Percentiles rank a stretch among this genome's conserved stretches.
phyloP scores from a whole-genome alignment of 2,329 filamentous ascomycete genomes.

The Aspergillus uvarum region DNA sequence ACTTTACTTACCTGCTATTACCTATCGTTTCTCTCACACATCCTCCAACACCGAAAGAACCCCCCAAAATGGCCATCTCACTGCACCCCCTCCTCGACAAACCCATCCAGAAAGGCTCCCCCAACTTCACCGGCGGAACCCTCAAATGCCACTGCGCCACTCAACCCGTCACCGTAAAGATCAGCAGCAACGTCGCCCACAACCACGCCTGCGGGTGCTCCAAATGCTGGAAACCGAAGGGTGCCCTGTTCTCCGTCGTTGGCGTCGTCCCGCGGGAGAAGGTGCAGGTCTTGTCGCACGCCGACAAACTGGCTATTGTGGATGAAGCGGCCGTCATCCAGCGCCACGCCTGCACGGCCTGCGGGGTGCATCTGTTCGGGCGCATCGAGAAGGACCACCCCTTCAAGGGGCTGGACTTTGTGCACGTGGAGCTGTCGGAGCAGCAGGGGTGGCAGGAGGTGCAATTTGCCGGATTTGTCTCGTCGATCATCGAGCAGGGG shows the following conservation, averaged over 20 bases:
- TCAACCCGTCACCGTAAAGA: constrained; percentile 58
- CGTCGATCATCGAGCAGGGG: constrained; percentile 67
- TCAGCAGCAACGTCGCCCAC: constrained; percentile 61
- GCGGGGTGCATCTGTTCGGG: constrained; percentile 63
- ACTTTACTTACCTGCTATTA: no score
- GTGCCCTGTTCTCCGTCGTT: constrained; percentile 64
- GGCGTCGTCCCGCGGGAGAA: constrained; percentile 59
- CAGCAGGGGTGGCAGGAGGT: constrained; percentile 69
- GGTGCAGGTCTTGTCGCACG: constrained; percentile 58
- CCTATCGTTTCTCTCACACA: no score
- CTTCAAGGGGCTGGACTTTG: constrained; percentile 69
- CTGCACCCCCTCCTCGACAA: constrained; percentile 65
- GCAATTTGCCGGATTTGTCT: constrained; percentile 68
- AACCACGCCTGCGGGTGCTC: constrained; percentile 72
- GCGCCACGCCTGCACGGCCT: constrained; percentile 61
- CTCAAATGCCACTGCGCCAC: constrained; percentile 61
- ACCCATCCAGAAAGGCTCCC: constrained; percentile 57
- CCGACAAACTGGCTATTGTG: constrained; percentile 57
- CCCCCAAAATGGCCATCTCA: constrained; percentile 31
- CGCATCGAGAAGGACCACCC: constrained; percentile 64
- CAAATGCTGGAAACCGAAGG: constrained; percentile 69
- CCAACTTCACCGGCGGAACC: constrained; percentile 59
- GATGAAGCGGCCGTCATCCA: constrained; percentile 59
- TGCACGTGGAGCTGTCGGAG: constrained; percentile 62
- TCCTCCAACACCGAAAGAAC: no score